Evolutionary conservation across 78 protist genomes (phyloP).

Genomic region (Protostelium mycophagum): DNA sequence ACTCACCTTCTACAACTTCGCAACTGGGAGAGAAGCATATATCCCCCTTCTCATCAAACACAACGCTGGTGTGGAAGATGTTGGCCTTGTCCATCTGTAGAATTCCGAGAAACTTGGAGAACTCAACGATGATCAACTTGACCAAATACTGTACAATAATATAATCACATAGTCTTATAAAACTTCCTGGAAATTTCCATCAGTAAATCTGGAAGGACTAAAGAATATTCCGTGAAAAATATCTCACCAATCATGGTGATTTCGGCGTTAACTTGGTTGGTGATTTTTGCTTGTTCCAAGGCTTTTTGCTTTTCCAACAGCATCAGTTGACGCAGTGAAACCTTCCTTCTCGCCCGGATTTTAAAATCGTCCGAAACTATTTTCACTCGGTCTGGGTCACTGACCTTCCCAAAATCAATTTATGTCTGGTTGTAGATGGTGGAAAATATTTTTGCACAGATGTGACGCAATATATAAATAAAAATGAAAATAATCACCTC

Average conservation of each 20-base stretch:
- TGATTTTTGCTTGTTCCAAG: neutral
- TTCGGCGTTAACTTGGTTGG: constrained; percentile 2
- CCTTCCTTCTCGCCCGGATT: neutral
- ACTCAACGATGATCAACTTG: neutral
- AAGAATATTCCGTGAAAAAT: no score
- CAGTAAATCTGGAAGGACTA: neutral
- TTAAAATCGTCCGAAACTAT: neutral
- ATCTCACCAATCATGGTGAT: neutral
- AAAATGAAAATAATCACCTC: neutral
- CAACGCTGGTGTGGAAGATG: neutral
- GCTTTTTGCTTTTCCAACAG: constrained; percentile 7
- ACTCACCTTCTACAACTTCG: neutral
- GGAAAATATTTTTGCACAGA: no score
- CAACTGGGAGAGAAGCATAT: neutral
- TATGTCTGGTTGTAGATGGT: neutral
- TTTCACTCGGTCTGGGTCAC: neutral
- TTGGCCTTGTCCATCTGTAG: neutral
- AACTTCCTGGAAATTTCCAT: neutral
- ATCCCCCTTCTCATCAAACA: neutral
- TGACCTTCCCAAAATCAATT: neutral
- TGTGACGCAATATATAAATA: no score
- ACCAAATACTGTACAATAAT: neutral
- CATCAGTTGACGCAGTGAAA: constrained; percentile 2
- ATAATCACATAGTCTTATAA: neutral
- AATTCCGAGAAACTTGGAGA: neutral